Conservation (phyloP, 2,329 filamentous ascomycete genomes). For the Salinomyces thailandicus region DNA sequence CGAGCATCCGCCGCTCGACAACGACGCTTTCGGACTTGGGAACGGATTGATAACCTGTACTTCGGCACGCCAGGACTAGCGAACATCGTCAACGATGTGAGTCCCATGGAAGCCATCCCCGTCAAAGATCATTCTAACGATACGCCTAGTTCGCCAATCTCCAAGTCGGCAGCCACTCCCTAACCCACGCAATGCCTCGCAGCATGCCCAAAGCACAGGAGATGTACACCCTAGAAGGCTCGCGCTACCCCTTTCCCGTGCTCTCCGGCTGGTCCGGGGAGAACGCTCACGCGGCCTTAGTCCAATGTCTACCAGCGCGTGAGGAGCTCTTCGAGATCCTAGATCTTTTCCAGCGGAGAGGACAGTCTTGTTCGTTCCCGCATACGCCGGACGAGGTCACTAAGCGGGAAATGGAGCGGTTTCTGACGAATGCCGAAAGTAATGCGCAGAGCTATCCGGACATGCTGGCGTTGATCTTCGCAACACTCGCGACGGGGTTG, state of each 20-base stretch:
- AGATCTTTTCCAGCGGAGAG: conserved; percentile 33
- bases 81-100: conserved; percentile 38
- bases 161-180: conserved; percentile 30
- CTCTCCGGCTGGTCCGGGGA: conserved; percentile 25
- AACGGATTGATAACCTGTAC: conserved; percentile 37
- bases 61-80: conserved; percentile 41
- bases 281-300: conserved; percentile 13
- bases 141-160: conserved; percentile 32
- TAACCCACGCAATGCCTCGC: conserved; percentile 35
- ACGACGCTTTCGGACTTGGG: conserved; percentile 29
- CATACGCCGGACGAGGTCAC: conserved; percentile 36
- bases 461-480: conserved; percentile 40
- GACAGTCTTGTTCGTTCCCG: conserved; percentile 36
- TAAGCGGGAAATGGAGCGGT: conserved; percentile 34
- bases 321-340: conserved; percentile 32
- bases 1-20: conserved; percentile 19
- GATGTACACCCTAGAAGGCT: conserved; percentile 29
- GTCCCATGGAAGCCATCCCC: conserved; percentile 3
- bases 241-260: conserved; percentile 36
- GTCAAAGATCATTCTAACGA: background rate
- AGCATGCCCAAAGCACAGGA: conserved; percentile 24
- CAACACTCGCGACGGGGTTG: conserved; percentile 36
- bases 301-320: conserved; percentile 29
- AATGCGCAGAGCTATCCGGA: conserved; percentile 37
- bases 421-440: conserved; percentile 31